Evolutionary conservation across 139 green algal genomes (phyloP), one percentile per base, ranked within the genome.

Genomic region (Chlorella sorokiniana): DNA sequence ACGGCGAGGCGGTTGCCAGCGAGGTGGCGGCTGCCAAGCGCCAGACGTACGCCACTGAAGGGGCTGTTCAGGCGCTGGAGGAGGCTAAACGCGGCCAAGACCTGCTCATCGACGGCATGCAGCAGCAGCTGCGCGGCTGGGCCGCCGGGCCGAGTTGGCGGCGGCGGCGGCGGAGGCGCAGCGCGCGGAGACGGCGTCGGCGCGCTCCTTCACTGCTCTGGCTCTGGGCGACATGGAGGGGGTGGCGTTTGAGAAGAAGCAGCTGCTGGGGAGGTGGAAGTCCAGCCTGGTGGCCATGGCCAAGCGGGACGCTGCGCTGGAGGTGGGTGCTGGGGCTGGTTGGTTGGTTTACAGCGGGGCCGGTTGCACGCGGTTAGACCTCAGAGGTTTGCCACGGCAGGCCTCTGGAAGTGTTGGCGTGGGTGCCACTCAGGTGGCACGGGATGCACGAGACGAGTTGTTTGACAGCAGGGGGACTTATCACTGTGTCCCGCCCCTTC

Each of bases 171-270:
- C 92, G 62, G 85, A 90, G 72, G 93, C 91, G 33, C 94, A 97
- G 85, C 86, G 86, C 63, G 73, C 76, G 5, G 94, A 98, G 85
- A 96, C 93, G 51, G 73, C 85, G 2, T 91, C 91, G 0, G 95
- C 95, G 16, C 83, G 91, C n/a, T 86, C 90, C 72, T 81, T 85
- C 33, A 81, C 90, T 45, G 90, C 88, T 22, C 89, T 94, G 76
- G 86, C 89, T 61, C 88, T 86, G 85, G 61, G 73, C 0, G 93
- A 97, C 79, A 97, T 97, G 95, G 93, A 96, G 86, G 79, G 74
- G 18, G 92, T 98, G 45, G 88, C 95, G 61, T 96, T 94, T 86
- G 94, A 98, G 89, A 97, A 97, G 90, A 93, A 95, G 84, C 90
- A 95, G 91, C 91, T 97, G 76, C 76, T 94, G 59, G 84, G 90